These are phyloP conservation scores for Dalbergia cultrata DNA, from an alignment of 306 rosid species.

Conservation along the genomic window DNA sequence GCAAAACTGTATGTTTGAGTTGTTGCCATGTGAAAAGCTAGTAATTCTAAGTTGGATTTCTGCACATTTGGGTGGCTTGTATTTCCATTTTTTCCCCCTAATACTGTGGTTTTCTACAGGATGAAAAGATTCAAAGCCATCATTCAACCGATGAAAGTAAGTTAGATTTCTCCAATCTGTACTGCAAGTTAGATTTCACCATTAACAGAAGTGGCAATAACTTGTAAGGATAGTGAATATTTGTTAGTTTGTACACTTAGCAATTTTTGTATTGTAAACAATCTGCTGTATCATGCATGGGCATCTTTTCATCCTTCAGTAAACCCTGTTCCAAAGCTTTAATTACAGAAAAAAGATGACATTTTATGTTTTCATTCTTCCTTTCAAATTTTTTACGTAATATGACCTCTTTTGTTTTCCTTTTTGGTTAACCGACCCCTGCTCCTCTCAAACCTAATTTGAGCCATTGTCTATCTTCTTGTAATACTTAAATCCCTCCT, in stretches of 20 bases:
- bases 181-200: constrained; percentile 31
- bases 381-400: constrained; percentile 17
- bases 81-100: constrained; percentile 26
- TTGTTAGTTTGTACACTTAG: constrained; percentile 22
- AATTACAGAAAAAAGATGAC: neutral
- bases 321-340: constrained; percentile 33
- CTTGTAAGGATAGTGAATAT: constrained; percentile 28
- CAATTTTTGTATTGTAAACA: constrained; percentile 30
- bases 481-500: constrained; percentile 23
- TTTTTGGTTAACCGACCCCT: constrained; percentile 7
- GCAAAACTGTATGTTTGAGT: constrained; percentile 58
- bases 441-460: constrained; percentile 20
- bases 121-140: constrained; percentile 59
- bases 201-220: constrained; percentile 22
- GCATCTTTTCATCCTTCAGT: neutral
- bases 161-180: constrained; percentile 49
- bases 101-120: constrained; percentile 54
- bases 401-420: neutral
- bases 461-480: neutral
- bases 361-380: constrained; percentile 16
- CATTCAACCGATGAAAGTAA: constrained; percentile 55
- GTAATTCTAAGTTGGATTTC: constrained; percentile 36
- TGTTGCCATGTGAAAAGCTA: constrained; percentile 24
- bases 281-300: neutral
- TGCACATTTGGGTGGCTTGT: constrained; percentile 34